Percentiles rank a stretch among this genome's conserved stretches.
phyloP scores from a whole-genome alignment of 2,329 filamentous ascomycete species.

The Ophiostoma ulmi region DNA sequence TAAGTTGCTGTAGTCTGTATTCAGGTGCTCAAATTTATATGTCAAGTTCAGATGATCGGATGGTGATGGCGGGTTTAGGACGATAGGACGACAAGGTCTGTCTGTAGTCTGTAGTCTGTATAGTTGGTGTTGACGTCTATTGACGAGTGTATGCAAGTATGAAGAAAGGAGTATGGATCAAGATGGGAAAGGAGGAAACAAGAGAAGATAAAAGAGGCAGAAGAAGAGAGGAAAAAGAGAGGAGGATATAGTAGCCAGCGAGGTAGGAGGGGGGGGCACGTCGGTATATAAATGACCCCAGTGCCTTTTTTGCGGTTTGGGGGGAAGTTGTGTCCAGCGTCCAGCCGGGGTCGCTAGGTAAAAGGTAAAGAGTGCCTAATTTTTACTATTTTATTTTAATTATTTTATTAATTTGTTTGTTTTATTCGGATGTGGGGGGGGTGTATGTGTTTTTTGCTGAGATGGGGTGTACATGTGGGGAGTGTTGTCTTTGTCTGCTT shows the following conservation, averaged over 20 bases:
- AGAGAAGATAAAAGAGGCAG: background rate
- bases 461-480: conserved; percentile 26
- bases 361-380: conserved; percentile 20
- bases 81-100: background rate
- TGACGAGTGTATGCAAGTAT: conserved; percentile 1
- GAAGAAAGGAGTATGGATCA: background rate
- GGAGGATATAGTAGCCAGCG: conserved; percentile 1
- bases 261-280: conserved; percentile 22
- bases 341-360: conserved; percentile 27
- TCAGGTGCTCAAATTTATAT: background rate
- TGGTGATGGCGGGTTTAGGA: background rate
- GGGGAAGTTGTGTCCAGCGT: conserved; percentile 8
- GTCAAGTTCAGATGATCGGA: background rate
- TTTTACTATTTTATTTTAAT: conserved; percentile 11
- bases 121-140: background rate
- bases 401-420: conserved; percentile 22
- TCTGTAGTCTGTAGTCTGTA: background rate
- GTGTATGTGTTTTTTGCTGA: conserved; percentile 18
- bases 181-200: background rate
- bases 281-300: conserved; percentile 28
- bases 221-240: conserved; percentile 14
- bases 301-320: background rate
- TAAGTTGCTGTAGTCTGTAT: background rate
- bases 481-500: conserved; percentile 18
- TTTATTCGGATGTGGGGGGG: conserved; percentile 12